Evolutionary conservation across 768 basidiomycete species (phyloP).

Genomic region (Russula earlei): DNA sequence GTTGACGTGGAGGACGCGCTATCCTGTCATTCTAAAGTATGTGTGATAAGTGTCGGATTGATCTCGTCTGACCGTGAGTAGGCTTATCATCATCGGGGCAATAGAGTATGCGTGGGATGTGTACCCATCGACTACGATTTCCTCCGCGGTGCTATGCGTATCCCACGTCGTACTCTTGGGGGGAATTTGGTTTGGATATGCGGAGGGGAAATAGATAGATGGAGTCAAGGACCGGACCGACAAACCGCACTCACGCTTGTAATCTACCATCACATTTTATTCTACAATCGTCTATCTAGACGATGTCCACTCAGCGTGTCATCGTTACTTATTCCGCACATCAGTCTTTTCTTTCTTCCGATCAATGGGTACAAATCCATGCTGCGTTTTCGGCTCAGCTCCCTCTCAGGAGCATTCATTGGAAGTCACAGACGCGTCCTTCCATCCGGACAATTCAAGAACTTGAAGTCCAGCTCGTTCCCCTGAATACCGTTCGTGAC

Average conservation of each 20-base stretch:
- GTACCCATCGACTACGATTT: slow-evolving; percentile 67
- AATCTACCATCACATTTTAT: background rate
- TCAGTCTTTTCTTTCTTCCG: slow-evolving; percentile 53
- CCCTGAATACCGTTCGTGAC: slow-evolving; percentile 58
- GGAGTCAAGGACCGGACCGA: background rate
- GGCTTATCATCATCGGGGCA: slow-evolving; percentile 45
- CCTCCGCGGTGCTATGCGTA: slow-evolving; percentile 45
- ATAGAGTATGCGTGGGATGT: slow-evolving; percentile 88
- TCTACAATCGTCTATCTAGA: background rate
- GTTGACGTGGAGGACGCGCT: slow-evolving; percentile 64
- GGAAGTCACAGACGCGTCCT: slow-evolving; percentile 69
- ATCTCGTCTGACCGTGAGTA: slow-evolving; percentile 26
- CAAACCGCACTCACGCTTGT: too few species aligned
- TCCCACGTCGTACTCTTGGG: slow-evolving; percentile 44
- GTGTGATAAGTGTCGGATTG: slow-evolving; percentile 22
- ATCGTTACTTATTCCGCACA: slow-evolving; percentile 63
- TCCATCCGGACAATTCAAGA: slow-evolving; percentile 83
- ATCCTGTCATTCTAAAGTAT: slow-evolving; percentile 54
- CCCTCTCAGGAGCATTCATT: slow-evolving; percentile 86
- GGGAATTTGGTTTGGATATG: slow-evolving; percentile 46
- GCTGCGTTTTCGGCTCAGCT: slow-evolving; percentile 57
- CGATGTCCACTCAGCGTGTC: slow-evolving; percentile 40
- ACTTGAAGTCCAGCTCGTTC: slow-evolving; percentile 65
- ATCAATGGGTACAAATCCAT: slow-evolving; percentile 64
- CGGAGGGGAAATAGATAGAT: background rate